Evolutionary conservation across 1,139 yeast genomes (phyloP).

Genomic region (Geotrichum restrictum): DNA sequence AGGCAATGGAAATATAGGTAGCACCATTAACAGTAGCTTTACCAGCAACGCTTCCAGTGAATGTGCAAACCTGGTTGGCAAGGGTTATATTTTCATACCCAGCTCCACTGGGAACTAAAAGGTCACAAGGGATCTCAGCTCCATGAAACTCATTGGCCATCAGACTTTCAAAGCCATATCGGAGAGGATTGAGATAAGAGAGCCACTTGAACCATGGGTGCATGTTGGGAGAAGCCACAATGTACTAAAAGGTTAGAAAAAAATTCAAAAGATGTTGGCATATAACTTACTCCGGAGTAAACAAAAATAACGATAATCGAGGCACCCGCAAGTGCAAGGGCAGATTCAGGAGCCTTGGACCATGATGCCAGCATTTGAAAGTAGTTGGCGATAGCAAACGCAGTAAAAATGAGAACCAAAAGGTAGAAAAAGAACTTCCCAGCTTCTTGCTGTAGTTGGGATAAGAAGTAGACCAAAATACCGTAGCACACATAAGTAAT

Average conservation of each 20-base stretch:
- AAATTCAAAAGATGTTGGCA: slow-evolving; percentile 33
- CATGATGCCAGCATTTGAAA: slow-evolving; percentile 58
- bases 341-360: slow-evolving; percentile 51
- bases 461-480: slow-evolving; percentile 41
- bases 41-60: slow-evolving; percentile 43
- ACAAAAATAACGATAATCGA: slow-evolving; percentile 40
- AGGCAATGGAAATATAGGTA: slow-evolving; percentile 39
- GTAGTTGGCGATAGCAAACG: slow-evolving; percentile 49
- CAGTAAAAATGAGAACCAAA: slow-evolving; percentile 38
- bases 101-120: slow-evolving; percentile 36
- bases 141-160: slow-evolving; percentile 47
- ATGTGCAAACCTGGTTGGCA: slow-evolving; percentile 44
- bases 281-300: slow-evolving; percentile 25
- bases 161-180: slow-evolving; percentile 46
- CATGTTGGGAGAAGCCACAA: slow-evolving; percentile 48
- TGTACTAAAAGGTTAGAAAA: slow-evolving; percentile 33
- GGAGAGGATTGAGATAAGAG: slow-evolving; percentile 47
- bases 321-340: slow-evolving; percentile 58
- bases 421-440: slow-evolving; percentile 43
- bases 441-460: slow-evolving; percentile 41
- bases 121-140: slow-evolving; percentile 41
- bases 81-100: slow-evolving; percentile 39
- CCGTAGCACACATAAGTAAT: slow-evolving; percentile 37
- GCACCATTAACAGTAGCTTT: slow-evolving; percentile 44
- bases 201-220: slow-evolving; percentile 53